These are phyloP conservation scores for Hibiscus trionum DNA, from an alignment of 345 rosid genomes.

Conservation along the genomic window DNA sequence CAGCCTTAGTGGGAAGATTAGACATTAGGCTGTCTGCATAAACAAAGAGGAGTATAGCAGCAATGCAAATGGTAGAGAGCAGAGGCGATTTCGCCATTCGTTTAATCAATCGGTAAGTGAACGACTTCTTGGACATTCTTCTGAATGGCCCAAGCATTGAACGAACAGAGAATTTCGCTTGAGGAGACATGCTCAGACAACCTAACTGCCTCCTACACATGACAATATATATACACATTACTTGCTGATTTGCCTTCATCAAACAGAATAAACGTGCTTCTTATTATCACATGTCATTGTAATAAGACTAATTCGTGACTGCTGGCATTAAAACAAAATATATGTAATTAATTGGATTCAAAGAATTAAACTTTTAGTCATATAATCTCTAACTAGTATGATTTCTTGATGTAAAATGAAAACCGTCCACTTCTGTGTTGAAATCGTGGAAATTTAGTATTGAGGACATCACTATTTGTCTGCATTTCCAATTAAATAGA, in stretches of 20 bases:
- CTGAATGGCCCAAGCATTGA: conserved; percentile 10
- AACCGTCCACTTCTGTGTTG: not conserved
- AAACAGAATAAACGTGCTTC: not conserved
- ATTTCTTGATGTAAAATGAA: too few relatives aligned
- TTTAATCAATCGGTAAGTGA: conserved; percentile 3
- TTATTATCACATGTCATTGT: not conserved
- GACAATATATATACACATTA: not conserved
- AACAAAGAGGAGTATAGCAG: conserved; percentile 23
- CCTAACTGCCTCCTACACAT: not conserved
- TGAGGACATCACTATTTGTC: not conserved
- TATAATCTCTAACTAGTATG: not conserved
- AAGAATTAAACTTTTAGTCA: too few relatives aligned
- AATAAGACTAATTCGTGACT: not conserved
- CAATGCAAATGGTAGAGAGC: conserved; percentile 15
- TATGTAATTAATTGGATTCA: not conserved
- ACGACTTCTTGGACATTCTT: not conserved
- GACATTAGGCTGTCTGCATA: conserved; percentile 14
- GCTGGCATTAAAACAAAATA: too few relatives aligned
- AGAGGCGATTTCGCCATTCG: conserved; percentile 13
- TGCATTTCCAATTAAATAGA: not conserved
- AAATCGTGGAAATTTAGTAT: not conserved
- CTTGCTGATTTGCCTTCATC: not conserved
- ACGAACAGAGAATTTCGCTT: conserved; percentile 1
- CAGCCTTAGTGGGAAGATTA: not conserved
- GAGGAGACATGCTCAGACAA: not conserved